A percentile compares a stretch with the other conserved stretches of the same genome.
These are phyloP conservation scores for Tricholoma saponaceum DNA, from an alignment of 768 basidiomycete species.

Conservation along the genomic window DNA sequence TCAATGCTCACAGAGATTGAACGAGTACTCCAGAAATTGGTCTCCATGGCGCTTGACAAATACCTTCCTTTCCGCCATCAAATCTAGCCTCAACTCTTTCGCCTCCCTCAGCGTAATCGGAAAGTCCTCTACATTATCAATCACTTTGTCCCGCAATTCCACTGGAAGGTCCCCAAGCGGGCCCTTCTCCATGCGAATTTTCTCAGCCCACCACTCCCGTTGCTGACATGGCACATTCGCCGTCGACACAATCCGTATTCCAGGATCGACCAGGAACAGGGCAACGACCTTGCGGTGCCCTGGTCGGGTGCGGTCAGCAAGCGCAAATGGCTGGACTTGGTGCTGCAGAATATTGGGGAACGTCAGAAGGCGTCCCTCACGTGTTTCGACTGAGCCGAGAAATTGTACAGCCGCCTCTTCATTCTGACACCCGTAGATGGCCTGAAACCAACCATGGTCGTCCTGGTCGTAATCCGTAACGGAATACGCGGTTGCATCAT, in stretches of 20 bases:
- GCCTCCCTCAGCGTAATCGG: slow-evolving; percentile 21
- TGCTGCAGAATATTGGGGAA: slow-evolving; percentile 16
- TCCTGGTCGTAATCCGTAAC: background rate
- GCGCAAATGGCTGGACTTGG: slow-evolving; percentile 7
- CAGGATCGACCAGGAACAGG: slow-evolving; percentile 17
- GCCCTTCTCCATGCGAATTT: slow-evolving; percentile 2
- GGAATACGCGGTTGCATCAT: background rate
- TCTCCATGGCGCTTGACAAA: slow-evolving; percentile 12
- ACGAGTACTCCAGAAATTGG: background rate
- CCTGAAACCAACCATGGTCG: background rate
- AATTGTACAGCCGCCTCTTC: slow-evolving; percentile 2
- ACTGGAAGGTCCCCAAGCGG: slow-evolving; percentile 15
- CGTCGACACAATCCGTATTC: slow-evolving; percentile 20
- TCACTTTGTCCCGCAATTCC: slow-evolving; percentile 17
- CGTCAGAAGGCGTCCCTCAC: slow-evolving; percentile 11
- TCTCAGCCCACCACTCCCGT: slow-evolving; percentile 19
- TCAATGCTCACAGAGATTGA: background rate
- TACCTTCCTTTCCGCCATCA: slow-evolving; percentile 23
- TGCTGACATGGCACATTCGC: slow-evolving; percentile 25
- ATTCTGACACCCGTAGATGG: background rate
- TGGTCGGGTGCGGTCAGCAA: slow-evolving; percentile 10
- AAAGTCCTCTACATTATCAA: slow-evolving; percentile 15
- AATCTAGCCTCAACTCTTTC: slow-evolving; percentile 15
- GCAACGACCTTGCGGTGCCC: slow-evolving; percentile 14
- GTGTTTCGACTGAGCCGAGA: background rate